These are phyloP conservation scores for Choanephora cucurbitarum DNA, from an alignment of 371 early-diverging fungal genomes.

Conservation along the genomic window DNA sequence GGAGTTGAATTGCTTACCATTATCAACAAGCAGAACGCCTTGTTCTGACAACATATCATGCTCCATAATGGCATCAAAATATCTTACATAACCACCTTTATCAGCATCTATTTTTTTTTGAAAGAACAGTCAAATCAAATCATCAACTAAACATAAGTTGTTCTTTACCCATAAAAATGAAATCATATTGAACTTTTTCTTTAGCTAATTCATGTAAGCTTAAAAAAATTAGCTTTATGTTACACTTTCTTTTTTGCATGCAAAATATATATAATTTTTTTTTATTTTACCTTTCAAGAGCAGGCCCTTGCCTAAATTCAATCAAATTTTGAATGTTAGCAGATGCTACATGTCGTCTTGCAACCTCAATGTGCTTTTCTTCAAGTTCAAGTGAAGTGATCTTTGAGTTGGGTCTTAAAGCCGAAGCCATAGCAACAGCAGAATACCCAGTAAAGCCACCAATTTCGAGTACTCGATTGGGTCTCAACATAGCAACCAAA, in stretches of 20 bases:
- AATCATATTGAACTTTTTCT: slow-evolving; percentile 36
- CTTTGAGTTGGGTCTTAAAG: slow-evolving; percentile 25
- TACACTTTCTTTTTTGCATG: background rate
- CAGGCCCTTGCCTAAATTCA: slow-evolving; percentile 23
- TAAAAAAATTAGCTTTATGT: background rate
- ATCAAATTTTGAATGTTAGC: slow-evolving; percentile 22
- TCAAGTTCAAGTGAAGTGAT: slow-evolving; percentile 55
- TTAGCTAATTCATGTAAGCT: slow-evolving; percentile 5
- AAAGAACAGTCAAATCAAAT: too few relatives aligned
- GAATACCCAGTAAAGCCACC: slow-evolving; percentile 66
- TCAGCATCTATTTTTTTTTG: slow-evolving; percentile 67
- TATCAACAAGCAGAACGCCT: slow-evolving; percentile 62
- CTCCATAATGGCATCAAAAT: slow-evolving; percentile 54
- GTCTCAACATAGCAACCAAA: slow-evolving; percentile 38
- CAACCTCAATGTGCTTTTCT: slow-evolving; percentile 35
- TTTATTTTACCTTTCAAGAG: slow-evolving; percentile 7
- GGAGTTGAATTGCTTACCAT: slow-evolving; percentile 34
- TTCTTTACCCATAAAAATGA: slow-evolving; percentile 60
- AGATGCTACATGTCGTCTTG: slow-evolving; percentile 35
- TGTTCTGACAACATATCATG: slow-evolving; percentile 46
- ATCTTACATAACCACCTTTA: slow-evolving; percentile 57
- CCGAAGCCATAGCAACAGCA: slow-evolving; percentile 65
- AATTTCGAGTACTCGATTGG: slow-evolving; percentile 52
- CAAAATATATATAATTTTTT: too few relatives aligned
- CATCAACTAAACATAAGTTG: background rate